Evolutionary conservation across 805 yeast genomes (phyloP).

Genomic region (Spathaspora boniae): DNA sequence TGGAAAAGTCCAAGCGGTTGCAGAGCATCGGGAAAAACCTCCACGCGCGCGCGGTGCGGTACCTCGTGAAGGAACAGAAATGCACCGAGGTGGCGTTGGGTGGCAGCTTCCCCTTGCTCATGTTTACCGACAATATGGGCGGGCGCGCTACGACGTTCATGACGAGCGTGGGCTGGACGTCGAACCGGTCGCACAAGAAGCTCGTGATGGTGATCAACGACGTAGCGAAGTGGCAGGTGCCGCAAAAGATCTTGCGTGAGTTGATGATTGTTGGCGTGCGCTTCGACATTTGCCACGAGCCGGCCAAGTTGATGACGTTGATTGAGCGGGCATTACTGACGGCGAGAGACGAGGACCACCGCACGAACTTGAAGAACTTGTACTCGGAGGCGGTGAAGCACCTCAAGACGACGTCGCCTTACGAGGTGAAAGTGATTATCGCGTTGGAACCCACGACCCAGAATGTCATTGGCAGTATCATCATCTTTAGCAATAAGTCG

Average conservation of each 20-base stretch:
- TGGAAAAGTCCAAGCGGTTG: constrained; percentile 50
- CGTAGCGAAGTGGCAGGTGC: constrained; percentile 48
- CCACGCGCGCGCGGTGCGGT: constrained; percentile 50
- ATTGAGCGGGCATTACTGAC: constrained; percentile 21
- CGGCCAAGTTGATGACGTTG: constrained; percentile 40
- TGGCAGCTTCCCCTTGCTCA: constrained; percentile 45
- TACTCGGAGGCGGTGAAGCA: constrained; percentile 37
- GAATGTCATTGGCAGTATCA: constrained; percentile 50
- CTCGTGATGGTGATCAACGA: constrained; percentile 41
- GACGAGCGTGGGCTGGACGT: constrained; percentile 41
- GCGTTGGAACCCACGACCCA: constrained; percentile 53
- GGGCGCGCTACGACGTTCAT: constrained; percentile 28
- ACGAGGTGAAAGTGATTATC: constrained; percentile 44
- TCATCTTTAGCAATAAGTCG: constrained; percentile 45
- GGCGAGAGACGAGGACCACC: constrained; percentile 6
- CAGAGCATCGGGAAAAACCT: constrained; percentile 55
- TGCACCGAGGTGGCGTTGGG: constrained; percentile 44
- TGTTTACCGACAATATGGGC: constrained; percentile 25
- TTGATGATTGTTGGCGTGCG: constrained; percentile 55
- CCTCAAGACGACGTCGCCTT: constrained; percentile 22
- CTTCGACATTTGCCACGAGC: constrained; percentile 50
- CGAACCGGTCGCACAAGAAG: constrained; percentile 15
- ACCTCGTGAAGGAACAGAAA: constrained; percentile 40
- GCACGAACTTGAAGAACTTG: constrained; percentile 14
- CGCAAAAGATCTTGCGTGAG: constrained; percentile 51